Percentiles rank a stretch among this genome's conserved stretches.
phyloP scores from a whole-genome alignment of 305 asterid genomes.

The Ajuga reptans region DNA sequence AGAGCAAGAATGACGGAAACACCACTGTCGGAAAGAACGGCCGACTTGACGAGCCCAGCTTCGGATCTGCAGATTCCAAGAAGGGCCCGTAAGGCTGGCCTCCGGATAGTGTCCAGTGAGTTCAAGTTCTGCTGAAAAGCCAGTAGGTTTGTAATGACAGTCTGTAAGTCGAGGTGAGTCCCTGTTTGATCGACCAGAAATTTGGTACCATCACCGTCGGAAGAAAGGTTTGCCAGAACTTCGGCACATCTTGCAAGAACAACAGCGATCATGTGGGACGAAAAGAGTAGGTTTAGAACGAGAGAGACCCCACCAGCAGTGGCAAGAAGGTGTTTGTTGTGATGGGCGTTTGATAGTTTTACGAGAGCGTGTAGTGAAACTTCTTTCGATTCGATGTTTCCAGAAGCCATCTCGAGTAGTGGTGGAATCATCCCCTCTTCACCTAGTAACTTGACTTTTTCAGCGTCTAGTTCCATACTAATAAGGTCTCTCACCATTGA shows the following conservation, averaged over 20 bases:
- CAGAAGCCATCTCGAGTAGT: constrained; percentile 52
- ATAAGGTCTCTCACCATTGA: constrained; percentile 42
- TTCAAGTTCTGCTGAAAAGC: constrained; percentile 45
- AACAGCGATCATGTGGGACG: constrained; percentile 27
- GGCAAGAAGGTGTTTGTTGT: constrained; percentile 43
- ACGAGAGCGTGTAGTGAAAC: constrained; percentile 36
- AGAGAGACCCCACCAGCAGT: constrained; percentile 40
- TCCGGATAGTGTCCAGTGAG: constrained; percentile 32
- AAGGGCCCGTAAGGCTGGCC: constrained; percentile 45
- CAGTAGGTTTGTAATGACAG: constrained; percentile 32
- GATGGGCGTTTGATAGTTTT: constrained; percentile 32
- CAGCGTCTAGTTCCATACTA: constrained; percentile 38
- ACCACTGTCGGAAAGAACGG: constrained; percentile 49
- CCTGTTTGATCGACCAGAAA: constrained; percentile 42
- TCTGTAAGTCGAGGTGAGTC: constrained; percentile 32
- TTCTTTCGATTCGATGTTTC: constrained; percentile 39
- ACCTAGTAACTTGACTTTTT: constrained; percentile 39
- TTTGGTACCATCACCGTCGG: constrained; percentile 42
- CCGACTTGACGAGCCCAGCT: constrained; percentile 47
- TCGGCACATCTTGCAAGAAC: constrained; percentile 42
- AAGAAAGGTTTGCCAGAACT: constrained; percentile 45
- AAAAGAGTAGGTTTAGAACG: constrained; percentile 34
- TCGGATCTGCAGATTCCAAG: constrained; percentile 48
- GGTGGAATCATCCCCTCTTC: constrained; percentile 39
- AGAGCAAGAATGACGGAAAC: constrained; percentile 47